Base-by-base conservation (phyloP, 2,329 filamentous ascomycete genomes). In the Pseudophaeomoniella oleicola region DNA sequence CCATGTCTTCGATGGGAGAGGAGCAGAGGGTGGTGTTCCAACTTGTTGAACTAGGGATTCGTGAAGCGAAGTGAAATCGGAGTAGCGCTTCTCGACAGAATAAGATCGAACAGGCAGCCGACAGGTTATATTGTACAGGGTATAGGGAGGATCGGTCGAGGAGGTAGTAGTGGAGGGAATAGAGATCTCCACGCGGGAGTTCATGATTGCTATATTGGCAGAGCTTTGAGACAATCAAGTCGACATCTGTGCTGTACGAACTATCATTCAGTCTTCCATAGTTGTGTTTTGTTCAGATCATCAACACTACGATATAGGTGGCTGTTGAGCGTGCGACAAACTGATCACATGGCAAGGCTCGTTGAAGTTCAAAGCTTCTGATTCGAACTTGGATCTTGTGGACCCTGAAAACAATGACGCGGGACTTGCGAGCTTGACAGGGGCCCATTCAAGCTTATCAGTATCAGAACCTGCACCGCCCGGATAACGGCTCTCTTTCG, bases 81-180 rank as follows among this genome's bases (percentile, higher is more conserved):
- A 75, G 59, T 78, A 79, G 45, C 75, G 72, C 52, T 78, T 78
- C 32, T 62, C 63, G 38, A 75, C 55, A 31, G 64, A 71, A 45
- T 71, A 69, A 34, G 70, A 68, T 37, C 72, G 67, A 19, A 77
- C 65, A 1, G 74, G 73, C 14, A 77, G 68, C 30, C 72, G 67
- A 44, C 78, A 63, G 36, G 64, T 63, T 50, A 79, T 66, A 44
- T 74, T 69, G 58, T 78, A 79, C 46, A 69, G 51, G 1, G 73
- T 78, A 56, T 70, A 72, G 3, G 70, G 62, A 45, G 74, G 73
- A 37, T 60, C 51, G 15, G 58, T 56, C 5, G 55, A 53, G n/a
- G 64, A 60, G 19, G 59, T 51, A 31, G 57, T 58, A 5, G 67
- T 67, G 19, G 63, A 66, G n/a, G 71, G 62, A 37, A 66, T 63